Base-by-base conservation (phyloP, 2,329 filamentous ascomycete genomes). In the Calonectria hongkongensis region DNA sequence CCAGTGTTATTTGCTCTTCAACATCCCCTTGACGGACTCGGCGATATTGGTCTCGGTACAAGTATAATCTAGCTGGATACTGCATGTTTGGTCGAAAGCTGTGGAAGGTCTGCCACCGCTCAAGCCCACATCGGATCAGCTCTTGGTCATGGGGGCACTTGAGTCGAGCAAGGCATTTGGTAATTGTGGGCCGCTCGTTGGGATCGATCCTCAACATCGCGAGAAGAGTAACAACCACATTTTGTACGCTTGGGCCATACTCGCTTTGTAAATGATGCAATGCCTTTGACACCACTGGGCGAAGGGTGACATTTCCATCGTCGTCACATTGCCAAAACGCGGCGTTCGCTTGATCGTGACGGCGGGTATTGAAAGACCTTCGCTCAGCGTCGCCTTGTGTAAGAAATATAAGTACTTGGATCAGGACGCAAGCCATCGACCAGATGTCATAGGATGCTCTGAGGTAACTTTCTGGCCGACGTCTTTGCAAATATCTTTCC, bases 391-490 rank as follows among this genome's bases (percentile, higher is more conserved):
- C 10, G 1, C 48, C 48, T 50, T 13, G 25, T 21, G 28, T 36
- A 13, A 56, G 4, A n/a, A 21, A 58, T 7, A 58, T 25, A n/a
- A 60, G 54, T 1, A 60, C 54, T 25, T 60, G 9, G n/a, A 60
- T 4, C 2, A 60, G 12, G 3, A 60, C 33, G 27, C 54, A 60
- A 10, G 54, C 54, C 54, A 60, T 60, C 6, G 54, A 60, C 54
- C 54, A 60, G 10, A 60, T 60, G n/a, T 60, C 54, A 21, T 60
- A 60, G n/a, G 54, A 2, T 3, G 9, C 2, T 10, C 8, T 27
- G 8, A 60, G 33, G 30, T 60, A 41, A 25, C 9, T 9, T 18
- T 21, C 16, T n/a, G 54, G 30, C 7, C 7, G 7, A 15, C 9
- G 2, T 2, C 33, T 15, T 9, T 12, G 28, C 4, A 6, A 13